phyloP scores from a whole-genome alignment of 1,284 basidiomycete genomes.

The Cutaneotrichosporon cavernicola region DNA sequence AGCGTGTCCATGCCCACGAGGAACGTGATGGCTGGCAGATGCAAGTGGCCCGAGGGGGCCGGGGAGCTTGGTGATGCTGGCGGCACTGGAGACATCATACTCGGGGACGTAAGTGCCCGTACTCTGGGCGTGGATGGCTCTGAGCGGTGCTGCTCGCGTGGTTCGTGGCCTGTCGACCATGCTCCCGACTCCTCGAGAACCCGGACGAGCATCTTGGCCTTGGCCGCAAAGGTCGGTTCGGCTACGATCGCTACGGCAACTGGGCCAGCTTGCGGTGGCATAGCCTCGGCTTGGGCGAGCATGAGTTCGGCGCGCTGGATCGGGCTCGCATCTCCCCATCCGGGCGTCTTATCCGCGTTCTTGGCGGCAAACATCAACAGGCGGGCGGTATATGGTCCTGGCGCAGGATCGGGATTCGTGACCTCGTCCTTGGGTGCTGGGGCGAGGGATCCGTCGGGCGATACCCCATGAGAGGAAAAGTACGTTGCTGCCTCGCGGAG shows the following conservation, averaged over 20 bases:
- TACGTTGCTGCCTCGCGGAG: conserved; percentile 13
- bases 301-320: conserved; percentile 81
- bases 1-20: conserved; percentile 86
- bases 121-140: background rate
- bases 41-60: background rate
- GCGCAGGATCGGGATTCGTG: conserved; percentile 28
- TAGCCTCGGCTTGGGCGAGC: conserved; percentile 59
- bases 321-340: conserved; percentile 67
- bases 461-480: conserved; percentile 6
- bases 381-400: conserved; percentile 64
- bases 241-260: conserved; percentile 75
- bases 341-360: conserved; percentile 83
- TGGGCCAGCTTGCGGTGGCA: conserved; percentile 18
- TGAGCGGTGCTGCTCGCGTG: background rate
- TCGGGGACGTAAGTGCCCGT: background rate
- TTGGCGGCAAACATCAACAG: conserved; percentile 80
- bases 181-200: background rate
- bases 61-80: background rate
- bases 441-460: conserved; percentile 32
- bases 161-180: background rate
- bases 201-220: conserved; percentile 62
- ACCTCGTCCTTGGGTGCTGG: conserved; percentile 1
- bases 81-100: background rate
- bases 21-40: conserved; percentile 34
- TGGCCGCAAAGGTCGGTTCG: conserved; percentile 84